Evolutionary conservation across 176 grass and related monocot species (phyloP), one percentile per base, ranked within the genome.

Genomic region (Tuctoria greenei): DNA sequence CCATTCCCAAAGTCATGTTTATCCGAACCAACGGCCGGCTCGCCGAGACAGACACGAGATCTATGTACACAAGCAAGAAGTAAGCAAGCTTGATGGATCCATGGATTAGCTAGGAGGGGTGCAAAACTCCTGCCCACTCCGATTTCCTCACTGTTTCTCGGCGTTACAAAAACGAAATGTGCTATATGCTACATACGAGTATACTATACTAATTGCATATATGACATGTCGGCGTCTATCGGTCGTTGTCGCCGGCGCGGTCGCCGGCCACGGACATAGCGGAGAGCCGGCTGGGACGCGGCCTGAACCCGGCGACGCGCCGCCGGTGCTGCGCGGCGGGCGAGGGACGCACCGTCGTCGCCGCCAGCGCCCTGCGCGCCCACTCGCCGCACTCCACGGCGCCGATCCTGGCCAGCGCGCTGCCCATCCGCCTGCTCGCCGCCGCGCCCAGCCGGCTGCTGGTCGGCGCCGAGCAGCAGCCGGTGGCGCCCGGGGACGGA

Each of bases 241-340:
- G 17, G 0, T 7, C 15, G 54, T 72, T 58, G 62, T 75, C 72
- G 50, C 66, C 61, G 50, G 61, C 43, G 72, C 76, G 80, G 27
- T 89, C 90, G 0, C 77, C 81, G 12, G 84, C 87, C 46, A 82
- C 38, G 84, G 90, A 93, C 49, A 93, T 71, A 36, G 73, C 17
- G 50, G 84, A 89, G 26, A 93, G 87, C 3, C 90, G 42, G 84
- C 84, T 93, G 0, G 81, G 81, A 0, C 84, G 41, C 2, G 90
- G 73, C 1, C 55, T 58, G 64, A 62, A 55, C 6, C 15, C 56
- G 77, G 26, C 81, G 6, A 71, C 81, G 42, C 90, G 84, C 4
- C 84, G 26, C 31, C 75, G 84, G 73, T 84, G 82, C 75, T 80
- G 89, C 55, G 78, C 82, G 9, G 78, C 56, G 2, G 85, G 67